Percentiles rank a stretch among this genome's conserved stretches.
phyloP scores from a whole-genome alignment of 306 rosid genomes.

The Cucurbita moschata region DNA sequence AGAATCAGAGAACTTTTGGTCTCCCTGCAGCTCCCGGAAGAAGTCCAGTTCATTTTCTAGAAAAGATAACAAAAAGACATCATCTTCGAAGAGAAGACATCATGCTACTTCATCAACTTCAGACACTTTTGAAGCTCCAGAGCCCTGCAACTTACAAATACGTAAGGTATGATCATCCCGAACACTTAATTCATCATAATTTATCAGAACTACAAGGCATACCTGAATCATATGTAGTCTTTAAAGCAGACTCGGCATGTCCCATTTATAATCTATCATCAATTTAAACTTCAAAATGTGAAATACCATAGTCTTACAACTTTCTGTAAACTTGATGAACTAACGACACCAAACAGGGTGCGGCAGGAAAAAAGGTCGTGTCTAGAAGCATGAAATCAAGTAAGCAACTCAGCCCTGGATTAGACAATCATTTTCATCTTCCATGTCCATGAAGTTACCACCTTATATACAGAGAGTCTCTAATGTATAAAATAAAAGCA shows the following conservation, averaged over 20 bases:
- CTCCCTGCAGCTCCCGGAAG: constrained; percentile 37
- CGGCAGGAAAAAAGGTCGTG: constrained; percentile 15
- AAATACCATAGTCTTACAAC: not conserved
- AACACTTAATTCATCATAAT: not conserved
- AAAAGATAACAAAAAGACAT: constrained; percentile 21
- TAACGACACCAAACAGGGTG: constrained; percentile 46
- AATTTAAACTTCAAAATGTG: not conserved
- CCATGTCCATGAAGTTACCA: not conserved
- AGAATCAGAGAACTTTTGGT: constrained; percentile 33
- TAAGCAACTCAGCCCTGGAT: constrained; percentile 17
- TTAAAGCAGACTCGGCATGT: not conserved
- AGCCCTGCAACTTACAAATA: constrained; percentile 9
- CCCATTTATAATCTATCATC: not conserved
- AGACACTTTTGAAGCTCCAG: constrained; percentile 18
- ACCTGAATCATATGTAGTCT: not conserved
- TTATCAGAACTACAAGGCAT: not conserved
- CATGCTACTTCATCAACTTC: constrained; percentile 11
- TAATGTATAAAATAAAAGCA: not conserved
- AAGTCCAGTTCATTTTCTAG: constrained; percentile 40
- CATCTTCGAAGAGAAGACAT: not conserved
- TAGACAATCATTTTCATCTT: constrained; percentile 12
- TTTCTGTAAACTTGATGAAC: not conserved
- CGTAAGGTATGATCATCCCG: constrained; percentile 32
- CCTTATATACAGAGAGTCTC: not conserved
- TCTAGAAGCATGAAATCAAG: constrained; percentile 21